Evolutionary conservation across 2,329 filamentous ascomycete species (phyloP), one percentile per base, ranked within the genome.

Genomic region (Trichoderma atroviride): DNA sequence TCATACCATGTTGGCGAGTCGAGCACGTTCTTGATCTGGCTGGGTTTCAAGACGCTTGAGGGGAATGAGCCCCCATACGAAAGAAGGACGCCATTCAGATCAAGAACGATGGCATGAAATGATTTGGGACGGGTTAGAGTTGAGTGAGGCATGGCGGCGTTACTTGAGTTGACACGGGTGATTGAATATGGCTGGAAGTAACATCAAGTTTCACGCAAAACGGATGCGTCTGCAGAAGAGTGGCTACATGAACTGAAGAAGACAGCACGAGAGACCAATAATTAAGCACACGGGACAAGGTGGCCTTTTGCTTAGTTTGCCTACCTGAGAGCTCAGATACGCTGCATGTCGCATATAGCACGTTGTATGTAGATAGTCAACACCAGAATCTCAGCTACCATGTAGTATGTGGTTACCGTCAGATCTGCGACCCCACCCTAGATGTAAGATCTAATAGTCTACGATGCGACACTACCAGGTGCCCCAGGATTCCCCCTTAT

Each of bases 1-100:
- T 61, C 55, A 40, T 60, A 40, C 68, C 68, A 70, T 4, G 24
- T 27, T 27, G 62, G 61, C 5, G 62, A 70, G 33, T 60, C 62
- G 6, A 70, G 37, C 29, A 55, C 33, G 37, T 57, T 33, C 35
- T 43, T 57, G 4, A 66, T 33, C n/a, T 31, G 35, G 19, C 35
- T 22, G 7, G 35, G 33, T n/a, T 53, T 31, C 22, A 58, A 33
- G 27, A 52, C 22, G 29, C n/a, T 50, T 50, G 47, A 50, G 47
- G n/a, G 10, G n/a, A 10, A n/a, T 24, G 9, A 4, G 22, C 47
- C 47, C 10, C 47, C 47, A 9, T 50, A 50, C 1, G 47, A 50
- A 16, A 50, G 47, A 50, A 50, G 47, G 11, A 50, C 47, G 9
- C 47, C 47, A 24, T 50, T 50, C n/a, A 50, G 4, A 22, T 50